These are phyloP conservation scores for Aspergillus novofumigatus DNA, from an alignment of 2,329 filamentous ascomycete genomes.

Conservation along the genomic window DNA sequence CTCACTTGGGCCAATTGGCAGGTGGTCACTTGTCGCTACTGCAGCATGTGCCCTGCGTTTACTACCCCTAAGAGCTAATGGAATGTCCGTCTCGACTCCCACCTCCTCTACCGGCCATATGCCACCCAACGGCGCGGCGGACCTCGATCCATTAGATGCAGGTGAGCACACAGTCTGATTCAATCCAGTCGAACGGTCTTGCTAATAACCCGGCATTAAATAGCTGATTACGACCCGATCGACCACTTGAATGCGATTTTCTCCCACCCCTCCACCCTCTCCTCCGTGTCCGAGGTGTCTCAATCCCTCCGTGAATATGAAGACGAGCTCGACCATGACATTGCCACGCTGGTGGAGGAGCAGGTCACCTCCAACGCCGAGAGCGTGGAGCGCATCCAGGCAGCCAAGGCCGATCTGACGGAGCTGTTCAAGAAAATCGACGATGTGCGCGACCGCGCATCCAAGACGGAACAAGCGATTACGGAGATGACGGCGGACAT, in stretches of 20 bases:
- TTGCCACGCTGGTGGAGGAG: constrained; percentile 64
- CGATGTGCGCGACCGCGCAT: constrained; percentile 79
- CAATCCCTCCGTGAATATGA: constrained; percentile 69
- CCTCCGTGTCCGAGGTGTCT: constrained; percentile 71
- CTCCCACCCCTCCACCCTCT: constrained; percentile 78
- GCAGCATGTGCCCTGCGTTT: constrained; percentile 22
- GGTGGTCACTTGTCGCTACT: constrained; percentile 3
- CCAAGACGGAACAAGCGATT: constrained; percentile 91
- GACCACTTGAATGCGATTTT: constrained; percentile 92
- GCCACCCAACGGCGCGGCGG: constrained; percentile 34
- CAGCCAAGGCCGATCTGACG: constrained; percentile 82
- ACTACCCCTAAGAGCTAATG: constrained; percentile 26
- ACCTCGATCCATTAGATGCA: constrained; percentile 42
- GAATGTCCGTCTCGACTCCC: constrained; percentile 33
- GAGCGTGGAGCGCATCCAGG: constrained; percentile 85
- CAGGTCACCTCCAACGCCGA: constrained; percentile 84
- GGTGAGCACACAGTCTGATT: constrained; percentile 27
- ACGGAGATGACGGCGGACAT: constrained; percentile 99
- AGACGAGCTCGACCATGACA: constrained; percentile 75
- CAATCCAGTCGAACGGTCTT: constrained; percentile 4
- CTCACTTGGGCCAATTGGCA: constrained; percentile 4
- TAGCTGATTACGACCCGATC: constrained; percentile 86
- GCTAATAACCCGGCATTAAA: constrained; percentile 4
- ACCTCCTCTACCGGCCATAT: constrained; percentile 32
- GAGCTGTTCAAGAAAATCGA: constrained; percentile 94